A percentile compares a stretch with the other conserved stretches of the same genome.
These are phyloP conservation scores for Mycena belliarum DNA, from an alignment of 768 basidiomycete genomes.

Conservation along the genomic window DNA sequence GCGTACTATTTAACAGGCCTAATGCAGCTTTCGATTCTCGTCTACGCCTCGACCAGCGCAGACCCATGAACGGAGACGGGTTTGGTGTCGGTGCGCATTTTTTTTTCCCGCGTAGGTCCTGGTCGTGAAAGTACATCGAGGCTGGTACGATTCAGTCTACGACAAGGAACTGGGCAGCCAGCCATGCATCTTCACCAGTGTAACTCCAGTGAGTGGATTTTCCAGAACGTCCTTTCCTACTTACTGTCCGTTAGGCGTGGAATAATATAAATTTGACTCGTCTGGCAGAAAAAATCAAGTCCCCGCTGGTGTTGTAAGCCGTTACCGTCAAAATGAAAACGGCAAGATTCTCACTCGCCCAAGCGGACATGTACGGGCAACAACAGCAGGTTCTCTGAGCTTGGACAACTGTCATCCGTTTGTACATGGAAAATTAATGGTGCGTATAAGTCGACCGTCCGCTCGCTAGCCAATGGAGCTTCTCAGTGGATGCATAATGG, in stretches of 20 bases:
- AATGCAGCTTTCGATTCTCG: constrained; percentile 90
- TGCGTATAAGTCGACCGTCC: constrained; percentile 31
- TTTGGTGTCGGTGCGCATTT: constrained; percentile 83
- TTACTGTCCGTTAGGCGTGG: constrained; percentile 71
- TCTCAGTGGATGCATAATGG: constrained; percentile 96
- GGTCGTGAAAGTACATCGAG: constrained; percentile 35
- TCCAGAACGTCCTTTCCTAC: not conserved
- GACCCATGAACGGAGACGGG: constrained; percentile 94
- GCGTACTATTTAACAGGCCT: not conserved
- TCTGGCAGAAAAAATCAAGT: constrained; percentile 95
- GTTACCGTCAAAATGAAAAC: not conserved
- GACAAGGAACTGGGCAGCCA: constrained; percentile 83
- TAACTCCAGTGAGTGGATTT: constrained; percentile 71
- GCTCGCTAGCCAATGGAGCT: not conserved
- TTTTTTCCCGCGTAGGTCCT: not conserved
- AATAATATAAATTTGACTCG: constrained; percentile 93
- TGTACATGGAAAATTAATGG: constrained; percentile 90
- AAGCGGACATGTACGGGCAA: constrained; percentile 85
- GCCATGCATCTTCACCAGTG: constrained; percentile 95
- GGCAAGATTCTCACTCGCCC: not conserved
- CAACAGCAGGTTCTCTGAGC: constrained; percentile 89
- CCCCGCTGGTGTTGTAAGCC: constrained; percentile 76
- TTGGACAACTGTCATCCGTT: constrained; percentile 97
- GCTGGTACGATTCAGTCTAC: constrained; percentile 91
- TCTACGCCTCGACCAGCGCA: constrained; percentile 73